Evolutionary conservation across 176 grass and related monocot genomes (phyloP).

Genomic region (Zizania latifolia): DNA sequence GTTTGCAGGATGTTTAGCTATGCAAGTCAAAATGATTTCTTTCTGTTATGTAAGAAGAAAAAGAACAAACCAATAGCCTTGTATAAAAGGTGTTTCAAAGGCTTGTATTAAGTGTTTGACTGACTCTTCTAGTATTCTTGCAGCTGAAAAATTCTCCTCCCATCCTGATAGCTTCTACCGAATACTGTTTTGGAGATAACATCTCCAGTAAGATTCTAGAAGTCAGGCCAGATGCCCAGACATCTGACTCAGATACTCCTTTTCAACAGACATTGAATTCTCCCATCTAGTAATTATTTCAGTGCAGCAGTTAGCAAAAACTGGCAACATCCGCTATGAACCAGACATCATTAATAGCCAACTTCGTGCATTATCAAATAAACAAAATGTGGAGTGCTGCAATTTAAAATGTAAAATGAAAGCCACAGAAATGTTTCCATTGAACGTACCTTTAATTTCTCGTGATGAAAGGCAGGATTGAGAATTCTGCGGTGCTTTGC

Average conservation of each 20-base stretch:
- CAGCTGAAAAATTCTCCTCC: slow-evolving; percentile 66
- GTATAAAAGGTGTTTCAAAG: slow-evolving; percentile 39
- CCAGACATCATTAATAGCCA: background rate
- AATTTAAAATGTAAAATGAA: background rate
- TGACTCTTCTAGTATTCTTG: slow-evolving; percentile 53
- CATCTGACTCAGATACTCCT: slow-evolving; percentile 48
- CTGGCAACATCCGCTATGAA: slow-evolving; percentile 50
- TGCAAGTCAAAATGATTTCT: background rate
- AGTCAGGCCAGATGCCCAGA: slow-evolving; percentile 53
- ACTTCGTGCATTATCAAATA: background rate
- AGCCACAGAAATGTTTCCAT: background rate
- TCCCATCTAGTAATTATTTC: slow-evolving; percentile 72
- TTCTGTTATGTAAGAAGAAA: background rate
- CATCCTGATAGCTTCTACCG: slow-evolving; percentile 69
- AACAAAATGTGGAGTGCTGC: background rate
- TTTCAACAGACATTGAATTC: slow-evolving; percentile 21
- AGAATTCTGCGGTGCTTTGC: slow-evolving; percentile 66
- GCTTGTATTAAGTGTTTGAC: slow-evolving; percentile 33
- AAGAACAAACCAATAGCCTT: slow-evolving; percentile 40
- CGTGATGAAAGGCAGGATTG: slow-evolving; percentile 70
- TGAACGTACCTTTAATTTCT: slow-evolving; percentile 61
- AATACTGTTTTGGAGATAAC: slow-evolving; percentile 72
- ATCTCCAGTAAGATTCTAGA: slow-evolving; percentile 68
- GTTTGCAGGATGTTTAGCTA: background rate
- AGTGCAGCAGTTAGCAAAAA: slow-evolving; percentile 48